Evolutionary conservation across 2,329 filamentous ascomycete genomes (phyloP).

Genomic region (Chaetomium olivaceum): DNA sequence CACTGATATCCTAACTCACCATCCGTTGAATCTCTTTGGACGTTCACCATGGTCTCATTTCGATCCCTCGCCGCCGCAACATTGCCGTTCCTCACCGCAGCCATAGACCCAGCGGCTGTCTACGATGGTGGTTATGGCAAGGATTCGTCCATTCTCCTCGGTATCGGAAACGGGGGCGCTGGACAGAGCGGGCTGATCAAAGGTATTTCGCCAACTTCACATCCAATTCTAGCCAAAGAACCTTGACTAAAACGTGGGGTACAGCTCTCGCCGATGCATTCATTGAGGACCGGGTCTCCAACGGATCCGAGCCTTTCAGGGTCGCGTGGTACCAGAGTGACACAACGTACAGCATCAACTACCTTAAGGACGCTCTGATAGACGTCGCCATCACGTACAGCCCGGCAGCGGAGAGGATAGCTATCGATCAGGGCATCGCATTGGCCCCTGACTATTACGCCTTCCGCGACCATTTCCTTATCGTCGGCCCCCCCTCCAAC

Average conservation of each 20-base stretch:
- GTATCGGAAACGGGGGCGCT: conserved; percentile 13
- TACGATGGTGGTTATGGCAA: conserved; percentile 7
- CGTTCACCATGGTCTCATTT: background rate
- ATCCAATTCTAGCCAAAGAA: background rate
- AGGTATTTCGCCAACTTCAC: background rate
- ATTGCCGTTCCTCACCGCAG: conserved; percentile 1
- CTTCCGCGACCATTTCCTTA: conserved; percentile 10
- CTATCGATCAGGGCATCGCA: conserved; percentile 11
- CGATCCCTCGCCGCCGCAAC: background rate
- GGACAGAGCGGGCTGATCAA: conserved; percentile 12
- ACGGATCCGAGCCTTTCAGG: conserved; percentile 4
- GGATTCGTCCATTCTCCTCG: background rate
- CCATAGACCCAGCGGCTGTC: background rate
- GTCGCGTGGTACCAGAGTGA: conserved; percentile 13
- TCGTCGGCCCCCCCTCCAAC: conserved; percentile 6
- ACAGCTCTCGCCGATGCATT: conserved; percentile 14
- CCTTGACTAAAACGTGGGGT: background rate
- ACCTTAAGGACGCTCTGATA: conserved; percentile 3
- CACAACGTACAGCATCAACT: conserved; percentile 15
- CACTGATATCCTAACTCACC: background rate
- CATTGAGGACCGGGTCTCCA: conserved; percentile 10
- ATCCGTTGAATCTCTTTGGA: background rate
- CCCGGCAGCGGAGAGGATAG: conserved; percentile 3
- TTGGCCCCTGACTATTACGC: conserved; percentile 3
- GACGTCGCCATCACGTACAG: conserved; percentile 11